Conservation (phyloP, 2,329 filamentous ascomycete genomes). For the Thermothelomyces thermophilus region DNA sequence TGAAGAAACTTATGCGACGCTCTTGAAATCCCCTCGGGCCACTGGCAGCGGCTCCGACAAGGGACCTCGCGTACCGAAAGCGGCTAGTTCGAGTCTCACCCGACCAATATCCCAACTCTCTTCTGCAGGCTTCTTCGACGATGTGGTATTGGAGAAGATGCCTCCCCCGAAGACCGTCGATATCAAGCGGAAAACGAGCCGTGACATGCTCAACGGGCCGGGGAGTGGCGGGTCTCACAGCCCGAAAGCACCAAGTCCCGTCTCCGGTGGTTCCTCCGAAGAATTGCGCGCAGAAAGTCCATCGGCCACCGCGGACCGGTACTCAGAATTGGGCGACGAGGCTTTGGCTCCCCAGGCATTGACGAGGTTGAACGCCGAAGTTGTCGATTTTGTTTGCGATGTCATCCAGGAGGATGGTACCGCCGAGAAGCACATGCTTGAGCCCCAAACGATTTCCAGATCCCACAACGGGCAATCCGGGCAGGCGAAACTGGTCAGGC, state of each 20-base stretch:
- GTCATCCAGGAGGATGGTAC: constrained; percentile 51
- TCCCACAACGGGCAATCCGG: constrained; percentile 26
- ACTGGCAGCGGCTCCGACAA: constrained; percentile 19
- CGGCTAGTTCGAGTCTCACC: constrained; percentile 23
- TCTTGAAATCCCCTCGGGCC: constrained; percentile 29
- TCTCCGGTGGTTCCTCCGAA: constrained; percentile 20
- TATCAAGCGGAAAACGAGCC: constrained; percentile 19
- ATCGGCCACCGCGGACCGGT: constrained; percentile 14
- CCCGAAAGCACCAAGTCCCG: constrained; percentile 15
- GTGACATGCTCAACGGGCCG: constrained; percentile 18
- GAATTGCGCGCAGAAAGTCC: constrained; percentile 23
- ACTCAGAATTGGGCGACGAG: constrained; percentile 28
- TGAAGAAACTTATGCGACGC: constrained; percentile 28
- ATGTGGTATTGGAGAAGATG: constrained; percentile 31
- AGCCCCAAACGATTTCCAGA: constrained; percentile 33
- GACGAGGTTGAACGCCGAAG: constrained; percentile 45
- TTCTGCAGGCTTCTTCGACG: constrained; percentile 30
- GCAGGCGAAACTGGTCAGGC: constrained; percentile 30
- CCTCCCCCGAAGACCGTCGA: constrained; percentile 27
- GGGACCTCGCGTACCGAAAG: constrained; percentile 21
- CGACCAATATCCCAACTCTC: constrained; percentile 32
- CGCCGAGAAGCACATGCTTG: constrained; percentile 42
- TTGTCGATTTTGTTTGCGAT: constrained; percentile 56
- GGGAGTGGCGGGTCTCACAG: constrained; percentile 21
- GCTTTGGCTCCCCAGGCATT: constrained; percentile 51